These are phyloP conservation scores for Talaromyces liani DNA, from an alignment of 495 filamentous ascomycete species.

Conservation along the genomic window DNA sequence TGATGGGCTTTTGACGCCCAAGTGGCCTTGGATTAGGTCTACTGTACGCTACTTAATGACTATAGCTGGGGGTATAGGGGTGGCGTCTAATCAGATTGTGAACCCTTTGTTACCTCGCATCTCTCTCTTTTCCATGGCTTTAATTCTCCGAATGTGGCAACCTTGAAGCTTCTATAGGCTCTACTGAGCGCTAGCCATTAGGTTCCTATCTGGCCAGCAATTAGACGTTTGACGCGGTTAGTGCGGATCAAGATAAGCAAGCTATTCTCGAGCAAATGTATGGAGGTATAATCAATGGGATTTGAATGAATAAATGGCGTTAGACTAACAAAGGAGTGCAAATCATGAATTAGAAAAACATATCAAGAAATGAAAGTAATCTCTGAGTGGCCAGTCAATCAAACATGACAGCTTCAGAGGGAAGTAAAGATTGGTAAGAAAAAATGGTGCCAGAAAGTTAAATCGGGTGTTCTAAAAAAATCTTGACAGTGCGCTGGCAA, in stretches of 20 bases:
- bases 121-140: background rate
- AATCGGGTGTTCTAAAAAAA: background rate
- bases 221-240: background rate
- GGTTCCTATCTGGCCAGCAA: background rate
- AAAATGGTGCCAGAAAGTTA: background rate
- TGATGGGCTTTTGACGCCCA: background rate
- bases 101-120: background rate
- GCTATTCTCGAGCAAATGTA: background rate
- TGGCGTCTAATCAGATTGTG: background rate
- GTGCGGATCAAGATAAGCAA: background rate
- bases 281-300: background rate
- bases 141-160: background rate
- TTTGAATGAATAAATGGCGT: background rate
- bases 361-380: conserved; percentile 5
- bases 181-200: background rate
- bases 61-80: background rate
- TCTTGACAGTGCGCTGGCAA: background rate
- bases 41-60: background rate
- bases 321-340: conserved; percentile 1
- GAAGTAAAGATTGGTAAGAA: background rate
- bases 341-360: background rate
- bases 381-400: background rate
- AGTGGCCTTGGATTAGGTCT: background rate
- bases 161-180: background rate
- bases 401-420: background rate